Conservation (phyloP, 1,284 basidiomycete genomes). For the Tilletia setariae region DNA sequence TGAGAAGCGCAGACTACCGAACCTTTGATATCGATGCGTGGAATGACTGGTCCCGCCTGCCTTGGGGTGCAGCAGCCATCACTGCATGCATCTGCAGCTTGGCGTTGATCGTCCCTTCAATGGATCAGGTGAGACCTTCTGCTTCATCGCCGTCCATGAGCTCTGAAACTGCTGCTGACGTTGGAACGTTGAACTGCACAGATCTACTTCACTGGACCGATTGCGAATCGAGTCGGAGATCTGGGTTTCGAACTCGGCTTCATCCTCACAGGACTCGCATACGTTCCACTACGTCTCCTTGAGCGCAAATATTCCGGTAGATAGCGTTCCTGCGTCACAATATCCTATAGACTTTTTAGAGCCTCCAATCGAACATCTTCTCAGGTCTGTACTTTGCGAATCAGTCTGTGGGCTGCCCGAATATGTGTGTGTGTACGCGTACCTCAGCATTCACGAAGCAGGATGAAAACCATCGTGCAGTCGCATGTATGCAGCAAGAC, state of each 20-base stretch:
- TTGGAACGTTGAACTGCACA: conserved; percentile 15
- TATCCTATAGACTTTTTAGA: too few relatives aligned
- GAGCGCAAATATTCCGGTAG: conserved; percentile 37
- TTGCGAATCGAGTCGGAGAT: conserved; percentile 48
- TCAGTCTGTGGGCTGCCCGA: too few relatives aligned
- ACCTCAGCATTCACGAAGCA: too few relatives aligned
- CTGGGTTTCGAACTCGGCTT: conserved; percentile 55
- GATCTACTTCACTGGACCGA: conserved; percentile 47
- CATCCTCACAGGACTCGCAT: conserved; percentile 45
- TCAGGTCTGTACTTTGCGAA: too few relatives aligned
- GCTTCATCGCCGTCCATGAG: neutral
- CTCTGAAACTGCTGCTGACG: neutral
- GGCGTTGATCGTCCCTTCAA: conserved; percentile 48
- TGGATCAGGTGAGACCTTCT: conserved; percentile 42
- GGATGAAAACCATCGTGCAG: too few relatives aligned
- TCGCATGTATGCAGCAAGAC: too few relatives aligned
- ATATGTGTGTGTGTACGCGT: too few relatives aligned
- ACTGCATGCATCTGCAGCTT: conserved; percentile 37
- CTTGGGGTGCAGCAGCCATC: conserved; percentile 61
- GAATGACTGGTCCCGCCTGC: conserved; percentile 61
- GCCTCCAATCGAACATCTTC: too few relatives aligned
- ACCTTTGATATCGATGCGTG: conserved; percentile 64
- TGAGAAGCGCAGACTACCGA: conserved; percentile 58
- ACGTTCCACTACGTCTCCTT: conserved; percentile 42
- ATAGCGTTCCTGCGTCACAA: too few relatives aligned